Conservation (phyloP, 257 asterid species). For the Solanum arcanum region DNA sequence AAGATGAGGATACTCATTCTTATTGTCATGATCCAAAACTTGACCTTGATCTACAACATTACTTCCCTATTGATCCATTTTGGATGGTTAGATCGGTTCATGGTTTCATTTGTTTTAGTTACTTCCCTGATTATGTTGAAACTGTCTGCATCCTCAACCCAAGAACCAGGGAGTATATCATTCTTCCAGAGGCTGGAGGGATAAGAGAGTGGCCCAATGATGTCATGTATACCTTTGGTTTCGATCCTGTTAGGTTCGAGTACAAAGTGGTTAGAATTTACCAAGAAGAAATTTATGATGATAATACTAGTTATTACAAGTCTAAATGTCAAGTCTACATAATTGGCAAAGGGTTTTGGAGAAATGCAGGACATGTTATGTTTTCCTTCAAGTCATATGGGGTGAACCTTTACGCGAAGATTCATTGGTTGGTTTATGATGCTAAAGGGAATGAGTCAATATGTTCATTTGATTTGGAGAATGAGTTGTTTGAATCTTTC, state of each 20-base stretch:
- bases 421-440: conserved; percentile 46
- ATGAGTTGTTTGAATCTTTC: conserved; percentile 22
- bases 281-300: too few relatives aligned
- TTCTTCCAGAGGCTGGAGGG: too few relatives aligned
- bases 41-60: conserved; percentile 4
- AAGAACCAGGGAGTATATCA: conserved; percentile 19
- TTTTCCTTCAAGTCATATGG: conserved; percentile 11
- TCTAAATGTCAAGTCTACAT: too few relatives aligned
- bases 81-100: conserved; percentile 20
- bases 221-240: too few relatives aligned
- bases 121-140: conserved; percentile 5
- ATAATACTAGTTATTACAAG: too few relatives aligned
- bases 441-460: conserved; percentile 20
- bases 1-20: neutral
- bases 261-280: too few relatives aligned
- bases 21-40: neutral
- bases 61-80: neutral
- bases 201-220: too few relatives aligned
- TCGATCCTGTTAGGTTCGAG: too few relatives aligned
- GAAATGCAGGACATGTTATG: conserved; percentile 10
- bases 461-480: conserved; percentile 39
- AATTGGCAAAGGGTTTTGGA: conserved; percentile 11
- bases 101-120: conserved; percentile 17
- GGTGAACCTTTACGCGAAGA: conserved; percentile 17
- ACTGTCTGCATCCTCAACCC: conserved; percentile 30